phyloP scores from a whole-genome alignment of 805 yeast species.

The Isabelozyma rhagii region DNA sequence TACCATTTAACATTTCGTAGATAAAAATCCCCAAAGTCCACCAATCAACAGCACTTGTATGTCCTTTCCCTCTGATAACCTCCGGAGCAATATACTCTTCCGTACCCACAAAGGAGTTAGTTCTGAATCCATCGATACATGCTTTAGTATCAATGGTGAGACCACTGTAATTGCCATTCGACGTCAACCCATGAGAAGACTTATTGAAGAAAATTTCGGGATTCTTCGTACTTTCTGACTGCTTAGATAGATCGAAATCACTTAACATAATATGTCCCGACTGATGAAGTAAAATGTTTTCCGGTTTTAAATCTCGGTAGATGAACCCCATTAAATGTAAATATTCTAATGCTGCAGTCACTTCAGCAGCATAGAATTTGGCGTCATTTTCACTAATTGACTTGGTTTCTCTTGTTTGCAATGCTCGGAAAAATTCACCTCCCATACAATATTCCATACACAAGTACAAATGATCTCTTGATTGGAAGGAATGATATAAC shows the following conservation, averaged over 20 bases:
- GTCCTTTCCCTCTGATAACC: constrained; percentile 95
- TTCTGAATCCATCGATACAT: constrained; percentile 92
- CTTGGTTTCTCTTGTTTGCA: constrained; percentile 85
- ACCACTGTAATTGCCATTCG: constrained; percentile 24
- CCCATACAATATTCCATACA: constrained; percentile 99
- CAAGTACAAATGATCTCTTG: constrained; percentile 83
- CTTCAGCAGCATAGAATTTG: constrained; percentile 92
- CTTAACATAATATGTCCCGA: constrained; percentile 98
- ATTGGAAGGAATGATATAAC: constrained; percentile 92
- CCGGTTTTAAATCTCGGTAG: constrained; percentile 95
- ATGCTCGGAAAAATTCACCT: constrained; percentile 95
- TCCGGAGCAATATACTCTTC: constrained; percentile 99
- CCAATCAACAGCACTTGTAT: constrained; percentile 98
- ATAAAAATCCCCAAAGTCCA: constrained; percentile 96
- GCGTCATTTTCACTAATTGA: constrained; percentile 89
- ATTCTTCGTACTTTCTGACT: constrained; percentile 68
- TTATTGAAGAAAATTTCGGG: constrained; percentile 60
- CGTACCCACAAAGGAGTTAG: constrained; percentile 98
- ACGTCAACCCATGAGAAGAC: constrained; percentile 16
- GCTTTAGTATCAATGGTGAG: constrained; percentile 89
- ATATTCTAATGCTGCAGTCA: constrained; percentile 93
- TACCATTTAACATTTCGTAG: constrained; percentile 93
- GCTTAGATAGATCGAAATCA: constrained; percentile 94
- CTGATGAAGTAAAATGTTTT: constrained; percentile 88
- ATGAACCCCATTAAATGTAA: constrained; percentile 96